Conservation (phyloP, 129 eudicot species). For the Saussurea involucrata region DNA sequence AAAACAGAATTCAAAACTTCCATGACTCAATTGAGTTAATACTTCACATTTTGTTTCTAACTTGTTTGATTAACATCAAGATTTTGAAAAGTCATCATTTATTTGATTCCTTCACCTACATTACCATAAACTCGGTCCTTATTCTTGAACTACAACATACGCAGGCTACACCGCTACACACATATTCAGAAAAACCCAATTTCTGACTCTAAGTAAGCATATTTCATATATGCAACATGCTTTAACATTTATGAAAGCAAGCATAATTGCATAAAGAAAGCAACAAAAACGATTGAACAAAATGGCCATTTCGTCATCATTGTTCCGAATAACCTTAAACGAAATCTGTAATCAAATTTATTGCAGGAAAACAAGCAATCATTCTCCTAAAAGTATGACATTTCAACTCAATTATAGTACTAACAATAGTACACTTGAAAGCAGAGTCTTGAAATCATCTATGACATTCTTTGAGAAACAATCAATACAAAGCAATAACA, state of each 20-base stretch:
- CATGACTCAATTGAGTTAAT: background rate
- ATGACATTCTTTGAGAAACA: background rate
- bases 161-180: background rate
- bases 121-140: background rate
- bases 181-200: background rate
- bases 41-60: background rate
- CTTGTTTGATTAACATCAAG: background rate
- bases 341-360: slow-evolving; percentile 16
- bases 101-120: background rate
- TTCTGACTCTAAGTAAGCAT: background rate
- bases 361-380: slow-evolving; percentile 1
- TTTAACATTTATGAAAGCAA: background rate
- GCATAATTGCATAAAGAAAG: background rate
- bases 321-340: slow-evolving; percentile 1
- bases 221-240: slow-evolving; percentile 2
- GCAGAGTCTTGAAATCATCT: background rate
- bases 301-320: slow-evolving; percentile 13
- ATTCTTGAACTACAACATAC: background rate
- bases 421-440: background rate
- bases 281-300: background rate
- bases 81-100: background rate
- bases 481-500: slow-evolving; percentile 44
- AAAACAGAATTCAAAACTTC: background rate
- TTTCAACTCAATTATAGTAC: slow-evolving; percentile 7
- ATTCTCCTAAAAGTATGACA: background rate